phyloP scores from a whole-genome alignment of 2,329 filamentous ascomycete genomes.

The Cladosporium colombiae region DNA sequence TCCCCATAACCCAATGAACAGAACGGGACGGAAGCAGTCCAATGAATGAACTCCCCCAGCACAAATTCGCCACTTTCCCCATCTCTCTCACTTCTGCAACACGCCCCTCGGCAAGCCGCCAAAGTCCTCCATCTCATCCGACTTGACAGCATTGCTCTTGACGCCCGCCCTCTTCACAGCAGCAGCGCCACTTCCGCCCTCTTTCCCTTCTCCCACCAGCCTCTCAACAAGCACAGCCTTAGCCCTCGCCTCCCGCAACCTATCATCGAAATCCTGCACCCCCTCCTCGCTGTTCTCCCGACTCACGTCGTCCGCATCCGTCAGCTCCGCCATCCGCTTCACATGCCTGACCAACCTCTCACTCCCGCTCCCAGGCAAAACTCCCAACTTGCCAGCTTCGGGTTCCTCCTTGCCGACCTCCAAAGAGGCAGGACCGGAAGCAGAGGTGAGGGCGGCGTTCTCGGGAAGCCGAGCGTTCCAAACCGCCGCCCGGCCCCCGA shows the following conservation, averaged over 20 bases:
- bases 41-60: not conserved
- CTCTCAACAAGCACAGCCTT: conserved; percentile 85
- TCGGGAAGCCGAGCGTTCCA: conserved; percentile 72
- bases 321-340: conserved; percentile 70
- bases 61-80: not conserved
- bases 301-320: conserved; percentile 74
- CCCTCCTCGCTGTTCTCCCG: conserved; percentile 84
- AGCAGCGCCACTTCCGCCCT: conserved; percentile 21
- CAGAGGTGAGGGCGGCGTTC: not conserved
- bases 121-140: conserved; percentile 43
- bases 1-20: conserved; percentile 4
- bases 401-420: conserved; percentile 7
- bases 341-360: conserved; percentile 76
- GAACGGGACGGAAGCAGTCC: not conserved
- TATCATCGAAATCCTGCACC: conserved; percentile 88
- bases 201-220: conserved; percentile 57
- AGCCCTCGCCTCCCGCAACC: conserved; percentile 76
- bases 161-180: conserved; percentile 29
- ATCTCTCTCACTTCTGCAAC: conserved; percentile 8
- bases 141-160: conserved; percentile 25
- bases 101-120: conserved; percentile 26
- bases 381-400: not conserved
- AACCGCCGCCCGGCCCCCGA: conserved; percentile 78
- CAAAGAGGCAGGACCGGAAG: not conserved
- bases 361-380: conserved; percentile 43